phyloP scores from a whole-genome alignment of 2,329 filamentous ascomycete species.

The Colletotrichum horii region DNA sequence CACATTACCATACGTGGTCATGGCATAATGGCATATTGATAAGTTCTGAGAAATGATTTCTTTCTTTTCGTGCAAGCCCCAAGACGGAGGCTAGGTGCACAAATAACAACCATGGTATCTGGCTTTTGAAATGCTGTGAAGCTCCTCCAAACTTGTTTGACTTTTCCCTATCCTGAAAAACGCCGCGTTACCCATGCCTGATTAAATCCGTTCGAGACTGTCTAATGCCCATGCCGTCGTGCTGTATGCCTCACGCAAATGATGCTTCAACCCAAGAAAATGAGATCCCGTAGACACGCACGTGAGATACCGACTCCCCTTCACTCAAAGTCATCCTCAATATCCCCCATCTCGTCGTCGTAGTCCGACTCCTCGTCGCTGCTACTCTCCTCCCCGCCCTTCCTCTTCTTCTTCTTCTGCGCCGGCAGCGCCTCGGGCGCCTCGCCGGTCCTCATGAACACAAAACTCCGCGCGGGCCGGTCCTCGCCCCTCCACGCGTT shows the following conservation, averaged over 20 bases:
- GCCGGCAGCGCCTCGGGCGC: slow-evolving; percentile 29
- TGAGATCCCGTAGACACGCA: not conserved
- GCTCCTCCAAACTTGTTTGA: not conserved
- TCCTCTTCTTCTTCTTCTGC: slow-evolving; percentile 35
- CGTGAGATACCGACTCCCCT: not conserved
- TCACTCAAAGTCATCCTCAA: not conserved
- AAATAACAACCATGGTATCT: not conserved
- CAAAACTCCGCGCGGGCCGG: slow-evolving; percentile 59
- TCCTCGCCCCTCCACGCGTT: slow-evolving; percentile 47
- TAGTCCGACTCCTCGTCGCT: slow-evolving; percentile 25
- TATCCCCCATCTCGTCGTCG: slow-evolving; percentile 29
- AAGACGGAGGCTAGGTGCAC: not conserved
- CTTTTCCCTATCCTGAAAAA: not conserved
- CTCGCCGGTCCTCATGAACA: slow-evolving; percentile 66
- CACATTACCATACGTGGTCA: not conserved
- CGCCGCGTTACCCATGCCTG: slow-evolving; percentile 8
- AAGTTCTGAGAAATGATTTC: not conserved
- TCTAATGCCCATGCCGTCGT: not conserved
- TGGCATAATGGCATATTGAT: not conserved
- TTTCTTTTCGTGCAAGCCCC: not conserved
- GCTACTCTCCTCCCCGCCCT: slow-evolving; percentile 32
- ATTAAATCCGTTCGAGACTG: not conserved
- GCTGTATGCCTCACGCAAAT: not conserved
- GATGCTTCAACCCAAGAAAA: not conserved
- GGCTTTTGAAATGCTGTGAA: not conserved